Evolutionary conservation across 2,329 filamentous ascomycete genomes (phyloP), one percentile per base, ranked within the genome.

Genomic region (Pseudocercospora crystallina): DNA sequence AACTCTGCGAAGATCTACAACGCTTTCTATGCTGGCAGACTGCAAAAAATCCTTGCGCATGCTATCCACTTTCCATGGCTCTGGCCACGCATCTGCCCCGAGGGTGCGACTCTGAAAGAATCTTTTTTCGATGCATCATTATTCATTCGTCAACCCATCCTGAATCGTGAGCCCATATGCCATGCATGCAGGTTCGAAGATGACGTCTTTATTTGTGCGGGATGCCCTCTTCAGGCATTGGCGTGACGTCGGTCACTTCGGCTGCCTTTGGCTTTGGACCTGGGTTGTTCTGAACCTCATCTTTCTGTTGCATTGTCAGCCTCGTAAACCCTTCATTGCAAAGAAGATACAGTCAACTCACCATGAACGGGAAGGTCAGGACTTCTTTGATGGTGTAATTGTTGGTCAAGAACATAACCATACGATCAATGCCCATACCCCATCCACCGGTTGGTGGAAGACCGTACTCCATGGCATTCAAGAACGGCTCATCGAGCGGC

Each of bases 341-440:
- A 13, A 0, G 1, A 29, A 29, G n/a, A 32, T 5, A 20, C 20
- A 32, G 9, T 33, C 2, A n/a, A 42, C 45, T 34, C 34, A 49
- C 46, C 89, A 99, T 96, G 76, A 96, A 92, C 9, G 94, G 94
- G 83, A 99, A 99, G 8, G 92, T 85, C 57, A 97, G 76, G 2
- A 97, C 92, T 74, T 99, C 94, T 74, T 94, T 91, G 71, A 99
- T 99, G 63, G 83, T 89, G 77, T 95, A 94, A 76, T 96, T 89
- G 74, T 97, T 84, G 42, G 92, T 96, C 72, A 97, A 76, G 81
- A 95, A 95, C 90, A 95, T 95, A 71, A 90, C 87, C 71, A 95
- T 76, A 54, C 92, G 85, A 76, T 97, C 91, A 61, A 96, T 94
- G 59, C 94, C 94, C 82, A 97, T 89, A 61, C 66, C 94, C 87